Evolutionary conservation across 1,139 yeast species (phyloP).

Genomic region (Nakaseomyces bracarensis): DNA sequence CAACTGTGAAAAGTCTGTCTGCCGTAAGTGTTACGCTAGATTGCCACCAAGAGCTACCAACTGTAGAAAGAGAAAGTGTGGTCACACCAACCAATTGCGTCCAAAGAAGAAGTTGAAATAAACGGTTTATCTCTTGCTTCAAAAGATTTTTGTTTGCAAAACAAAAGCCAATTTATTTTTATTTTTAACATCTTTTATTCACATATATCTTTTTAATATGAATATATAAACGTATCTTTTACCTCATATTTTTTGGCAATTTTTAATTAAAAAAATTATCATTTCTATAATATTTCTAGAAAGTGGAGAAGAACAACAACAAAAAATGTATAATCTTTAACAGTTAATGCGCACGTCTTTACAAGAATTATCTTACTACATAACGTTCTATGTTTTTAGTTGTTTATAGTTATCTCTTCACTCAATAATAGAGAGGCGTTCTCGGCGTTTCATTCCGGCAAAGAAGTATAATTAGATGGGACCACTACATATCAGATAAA

Average conservation of each 20-base stretch:
- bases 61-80: constrained; percentile 99
- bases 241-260: neutral
- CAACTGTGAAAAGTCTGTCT: constrained; percentile 98
- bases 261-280: neutral
- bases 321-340: no score
- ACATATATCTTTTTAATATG: constrained; percentile 5
- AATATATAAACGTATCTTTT: constrained; percentile 7
- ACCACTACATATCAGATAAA: no score
- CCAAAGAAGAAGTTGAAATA: constrained; percentile 99
- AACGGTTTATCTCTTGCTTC: constrained; percentile 36
- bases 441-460: no score
- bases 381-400: no score
- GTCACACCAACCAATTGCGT: constrained; percentile 99
- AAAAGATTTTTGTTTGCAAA: constrained; percentile 2
- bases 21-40: constrained; percentile 99
- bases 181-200: constrained; percentile 3
- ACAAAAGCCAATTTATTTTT: constrained; percentile 4
- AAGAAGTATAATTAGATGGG: no score
- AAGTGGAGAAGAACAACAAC: no score
- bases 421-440: no score
- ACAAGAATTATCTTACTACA: no score
- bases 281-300: no score
- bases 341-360: no score
- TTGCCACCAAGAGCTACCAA: constrained; percentile 99
- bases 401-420: no score